Base-by-base conservation (phyloP, 2,329 filamentous ascomycete genomes). In the Exophiala sp. region DNA sequence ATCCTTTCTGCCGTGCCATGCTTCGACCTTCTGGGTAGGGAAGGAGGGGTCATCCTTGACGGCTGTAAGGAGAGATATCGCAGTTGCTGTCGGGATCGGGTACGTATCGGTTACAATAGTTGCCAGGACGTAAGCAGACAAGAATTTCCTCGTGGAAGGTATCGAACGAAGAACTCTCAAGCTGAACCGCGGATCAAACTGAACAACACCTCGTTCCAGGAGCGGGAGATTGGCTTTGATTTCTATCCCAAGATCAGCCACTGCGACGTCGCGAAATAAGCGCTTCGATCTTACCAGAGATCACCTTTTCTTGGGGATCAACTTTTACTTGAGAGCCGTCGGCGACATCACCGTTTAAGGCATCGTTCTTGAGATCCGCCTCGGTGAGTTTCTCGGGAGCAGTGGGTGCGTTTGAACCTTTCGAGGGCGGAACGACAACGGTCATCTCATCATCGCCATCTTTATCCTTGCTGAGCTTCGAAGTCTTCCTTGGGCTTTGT, bases 121-220 rank as follows among this genome's bases (percentile, higher is more conserved):
- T 43, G 83, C 80, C 60, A 96, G 76, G 60, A 95, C 83, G 61
- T 91, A 86, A 51, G 86, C 80, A 11, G 84, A 87, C 60, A 95
- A 78, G 60, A 88, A 82, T 77, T 97, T 97, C 68, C 93, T 88
- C 68, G 97, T 83, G 48, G 89, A 90, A 34, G 93, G 95, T 73
- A 97, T 95, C 62, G 90, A 95, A 64, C 93, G 86, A 58, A 98
- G 80, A 55, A 93, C 93, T 66, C 93, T 82, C 58, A 98, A 85
- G 50, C 91, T 88, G 73, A 96, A 98, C 74, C 93, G 84, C 52
- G 90, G 82, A 72, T 98, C 93, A 69, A 97, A 98, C 63, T 94
- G 82, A 58, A 83, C 78, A 58, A 98, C 91, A 59, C 90, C 93
- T 64, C 89, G 86, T 65, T 96, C 90, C 65, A 98, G 79, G 58